phyloP scores from a whole-genome alignment of 768 basidiomycete genomes.

The Coprinopsis cinerea region DNA sequence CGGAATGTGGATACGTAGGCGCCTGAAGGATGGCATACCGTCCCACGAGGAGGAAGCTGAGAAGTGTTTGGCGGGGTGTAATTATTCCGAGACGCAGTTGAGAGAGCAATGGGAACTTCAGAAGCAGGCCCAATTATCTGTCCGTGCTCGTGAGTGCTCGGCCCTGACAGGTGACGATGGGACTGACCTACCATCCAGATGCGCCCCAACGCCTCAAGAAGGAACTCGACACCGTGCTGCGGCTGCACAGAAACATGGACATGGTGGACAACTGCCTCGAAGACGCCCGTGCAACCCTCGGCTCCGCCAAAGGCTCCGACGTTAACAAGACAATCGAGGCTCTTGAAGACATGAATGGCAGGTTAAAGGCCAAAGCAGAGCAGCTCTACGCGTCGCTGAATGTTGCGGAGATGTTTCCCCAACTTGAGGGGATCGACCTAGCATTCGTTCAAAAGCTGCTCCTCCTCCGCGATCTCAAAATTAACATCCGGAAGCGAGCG shows the following conservation, averaged over 20 bases:
- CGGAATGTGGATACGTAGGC: conserved; percentile 26
- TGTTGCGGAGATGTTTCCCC: conserved; percentile 23
- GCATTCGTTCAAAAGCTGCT: conserved; percentile 28
- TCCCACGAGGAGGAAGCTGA: conserved; percentile 12
- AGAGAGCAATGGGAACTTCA: conserved; percentile 29
- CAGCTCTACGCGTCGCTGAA: conserved; percentile 28
- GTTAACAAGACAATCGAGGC: not conserved
- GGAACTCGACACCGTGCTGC: conserved; percentile 23
- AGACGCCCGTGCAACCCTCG: not conserved
- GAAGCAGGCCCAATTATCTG: conserved; percentile 22
- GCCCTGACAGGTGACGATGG: too few species aligned
- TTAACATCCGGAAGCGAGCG: conserved; percentile 28
- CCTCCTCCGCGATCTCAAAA: conserved; percentile 32
- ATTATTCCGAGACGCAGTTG: conserved; percentile 16
- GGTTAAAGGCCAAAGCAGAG: conserved; percentile 20
- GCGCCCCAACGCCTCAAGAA: conserved; percentile 24
- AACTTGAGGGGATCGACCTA: conserved; percentile 22
- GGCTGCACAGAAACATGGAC: conserved; percentile 18
- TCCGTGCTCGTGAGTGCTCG: conserved; percentile 21
- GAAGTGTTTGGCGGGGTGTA: conserved; percentile 16
- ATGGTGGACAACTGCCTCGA: not conserved
- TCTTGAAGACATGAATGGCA: conserved; percentile 16
- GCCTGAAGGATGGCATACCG: conserved; percentile 13
- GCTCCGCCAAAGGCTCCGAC: not conserved
- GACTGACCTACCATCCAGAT: conserved; percentile 14